Evolutionary conservation across 1,139 yeast species (phyloP).

Genomic region (Candida tetrigidarum): DNA sequence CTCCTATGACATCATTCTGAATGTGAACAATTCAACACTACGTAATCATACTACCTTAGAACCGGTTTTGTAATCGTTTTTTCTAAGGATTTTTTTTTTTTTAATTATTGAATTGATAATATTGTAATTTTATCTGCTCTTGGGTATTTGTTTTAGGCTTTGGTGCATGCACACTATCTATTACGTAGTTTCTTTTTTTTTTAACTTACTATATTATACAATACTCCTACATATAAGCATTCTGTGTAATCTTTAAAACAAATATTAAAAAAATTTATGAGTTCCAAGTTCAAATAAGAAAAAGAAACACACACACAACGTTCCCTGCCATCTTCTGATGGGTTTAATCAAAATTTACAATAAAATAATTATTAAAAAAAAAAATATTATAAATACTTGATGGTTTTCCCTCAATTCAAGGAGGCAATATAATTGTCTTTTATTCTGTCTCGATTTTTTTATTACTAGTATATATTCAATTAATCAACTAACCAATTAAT

Average conservation of each 20-base stretch:
- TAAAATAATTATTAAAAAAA: not conserved
- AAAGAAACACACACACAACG: not conserved
- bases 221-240: too few relatives aligned
- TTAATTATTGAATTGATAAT: not conserved
- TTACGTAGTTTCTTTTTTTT: not conserved
- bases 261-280: not conserved
- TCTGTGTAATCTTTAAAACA: not conserved
- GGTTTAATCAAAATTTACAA: not conserved
- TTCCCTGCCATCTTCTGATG: conserved; percentile 3
- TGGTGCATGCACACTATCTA: not conserved
- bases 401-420: not conserved
- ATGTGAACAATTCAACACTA: not conserved
- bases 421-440: not conserved
- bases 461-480: not conserved
- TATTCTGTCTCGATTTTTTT: not conserved
- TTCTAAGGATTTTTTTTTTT: too few relatives aligned
- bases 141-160: not conserved
- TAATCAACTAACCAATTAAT: not conserved
- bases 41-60: not conserved
- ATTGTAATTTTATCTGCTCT: not conserved
- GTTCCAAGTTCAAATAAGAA: too few relatives aligned
- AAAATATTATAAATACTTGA: conserved; percentile 1
- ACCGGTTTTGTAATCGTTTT: conserved; percentile 1
- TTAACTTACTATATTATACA: not conserved
- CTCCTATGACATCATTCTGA: conserved; percentile 1